Conservation (phyloP, 768 basidiomycete species). For the Boletus patriciae region DNA sequence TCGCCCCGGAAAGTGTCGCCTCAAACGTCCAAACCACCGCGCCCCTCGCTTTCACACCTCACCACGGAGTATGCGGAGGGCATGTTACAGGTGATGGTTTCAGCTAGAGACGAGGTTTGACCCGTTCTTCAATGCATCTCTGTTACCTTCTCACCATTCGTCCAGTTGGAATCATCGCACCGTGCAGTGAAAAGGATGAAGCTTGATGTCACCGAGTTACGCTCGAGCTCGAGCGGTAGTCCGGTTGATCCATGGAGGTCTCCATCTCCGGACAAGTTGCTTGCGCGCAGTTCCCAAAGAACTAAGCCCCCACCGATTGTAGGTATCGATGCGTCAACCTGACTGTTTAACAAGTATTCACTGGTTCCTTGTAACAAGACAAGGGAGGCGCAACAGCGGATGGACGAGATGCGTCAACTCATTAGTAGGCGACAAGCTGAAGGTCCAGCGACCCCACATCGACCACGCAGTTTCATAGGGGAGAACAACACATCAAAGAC, state of each 20-base stretch:
- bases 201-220: slow-evolving; percentile 56
- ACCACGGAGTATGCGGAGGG: slow-evolving; percentile 43
- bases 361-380: slow-evolving; percentile 49
- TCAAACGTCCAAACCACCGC: slow-evolving; percentile 42
- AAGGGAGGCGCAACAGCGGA: slow-evolving; percentile 70
- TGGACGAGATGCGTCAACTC: slow-evolving; percentile 81
- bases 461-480: slow-evolving; percentile 40
- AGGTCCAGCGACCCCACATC: slow-evolving; percentile 41
- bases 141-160: slow-evolving; percentile 1
- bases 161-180: slow-evolving; percentile 68
- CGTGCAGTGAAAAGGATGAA: slow-evolving; percentile 74
- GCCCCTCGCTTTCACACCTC: slow-evolving; percentile 24
- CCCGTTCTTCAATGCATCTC: neutral
- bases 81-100: slow-evolving; percentile 48
- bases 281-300: slow-evolving; percentile 48
- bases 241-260: slow-evolving; percentile 44
- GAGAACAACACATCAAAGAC: slow-evolving; percentile 18
- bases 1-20: slow-evolving; percentile 59
- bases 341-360: slow-evolving; percentile 8
- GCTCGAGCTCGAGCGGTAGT: slow-evolving; percentile 14
- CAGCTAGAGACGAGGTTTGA: slow-evolving; percentile 65
- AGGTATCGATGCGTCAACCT: slow-evolving; percentile 14
- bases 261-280: slow-evolving; percentile 56
- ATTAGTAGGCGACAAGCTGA: slow-evolving; percentile 63
- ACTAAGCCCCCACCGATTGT: slow-evolving; percentile 44